These are phyloP conservation scores for Drechslerella dactyloides DNA, from an alignment of 2,329 filamentous ascomycete species.

Conservation along the genomic window DNA sequence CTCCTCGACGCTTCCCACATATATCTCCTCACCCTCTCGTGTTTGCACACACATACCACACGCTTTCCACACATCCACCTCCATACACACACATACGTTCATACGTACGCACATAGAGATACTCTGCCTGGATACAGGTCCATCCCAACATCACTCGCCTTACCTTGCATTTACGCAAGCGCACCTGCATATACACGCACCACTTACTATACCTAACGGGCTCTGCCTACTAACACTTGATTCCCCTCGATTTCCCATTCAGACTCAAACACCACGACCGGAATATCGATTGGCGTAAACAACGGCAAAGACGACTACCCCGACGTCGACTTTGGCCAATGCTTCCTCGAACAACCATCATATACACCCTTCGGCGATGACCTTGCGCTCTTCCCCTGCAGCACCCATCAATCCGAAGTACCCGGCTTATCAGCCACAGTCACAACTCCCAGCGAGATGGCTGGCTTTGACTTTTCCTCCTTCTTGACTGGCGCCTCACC, in stretches of 20 bases:
- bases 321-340: slow-evolving; percentile 51
- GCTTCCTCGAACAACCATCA: slow-evolving; percentile 47
- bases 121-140: background rate
- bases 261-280: slow-evolving; percentile 39
- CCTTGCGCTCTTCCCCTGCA: slow-evolving; percentile 48
- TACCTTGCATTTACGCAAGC: background rate
- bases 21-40: slow-evolving; percentile 29
- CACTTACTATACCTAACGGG: background rate
- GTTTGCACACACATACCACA: too few species aligned
- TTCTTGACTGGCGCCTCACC: slow-evolving; percentile 49
- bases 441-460: slow-evolving; percentile 48
- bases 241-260: slow-evolving; percentile 6
- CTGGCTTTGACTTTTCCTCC: slow-evolving; percentile 50
- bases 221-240: slow-evolving; percentile 20
- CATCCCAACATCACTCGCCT: background rate
- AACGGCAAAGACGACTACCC: slow-evolving; percentile 49
- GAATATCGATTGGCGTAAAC: slow-evolving; percentile 49
- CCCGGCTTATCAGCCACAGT: slow-evolving; percentile 50
- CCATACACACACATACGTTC: slow-evolving; percentile 15
- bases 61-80: slow-evolving; percentile 4
- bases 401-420: slow-evolving; percentile 50
- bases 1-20: slow-evolving; percentile 28
- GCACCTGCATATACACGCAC: background rate
- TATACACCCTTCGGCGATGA: slow-evolving; percentile 49
- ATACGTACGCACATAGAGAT: slow-evolving; percentile 9